Evolutionary conservation across 2,329 filamentous ascomycete genomes (phyloP), one percentile per base, ranked within the genome.

Genomic region (Parastagonospora avenae): DNA sequence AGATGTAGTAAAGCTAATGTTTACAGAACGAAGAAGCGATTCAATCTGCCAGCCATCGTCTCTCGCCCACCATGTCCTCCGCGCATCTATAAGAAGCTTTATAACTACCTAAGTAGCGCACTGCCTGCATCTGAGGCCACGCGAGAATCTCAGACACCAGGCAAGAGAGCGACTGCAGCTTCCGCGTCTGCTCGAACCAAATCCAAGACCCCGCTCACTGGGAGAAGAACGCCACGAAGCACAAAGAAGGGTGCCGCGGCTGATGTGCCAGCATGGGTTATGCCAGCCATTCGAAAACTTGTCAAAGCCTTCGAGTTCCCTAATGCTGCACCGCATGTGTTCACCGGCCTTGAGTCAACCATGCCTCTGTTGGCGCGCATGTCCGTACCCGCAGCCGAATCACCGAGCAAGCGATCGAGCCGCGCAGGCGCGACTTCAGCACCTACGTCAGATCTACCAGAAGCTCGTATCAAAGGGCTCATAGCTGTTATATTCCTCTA

Each of bases 21-120:
- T 1, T n/a, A 4, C 50, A 91, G 91, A 46, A 80, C 96, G 33
- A 92, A 92, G 56, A 67, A 63, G 27, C 66, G 64, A 12, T 63
- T 73, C 48, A 73, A 73, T 42, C 59, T 72, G 11, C 66, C 71
- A 15, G 46, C 68, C 19, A 71, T 74, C 27, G 48, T 64, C 8
- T 67, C 71, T 10, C 70, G 68, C 10, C 70, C 71, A 7, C 71
- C 71, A 19, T 73, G 70, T 31, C 69, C 70, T 3, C 69, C 71
- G 2, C 70, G 67, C 19, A 64, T 91, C 45, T 97, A 97, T 78
- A 90, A 89, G 65, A 90, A 91, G 51, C 80, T 97, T 32, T 94
- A 92, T 71, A 79, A 79, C 29, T 92, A 93, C 69, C 84, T 97
- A 52, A 88, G 93, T 61, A 85, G 84, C 48, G 86, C 87, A 35